phyloP scores from a whole-genome alignment of 2,329 filamentous ascomycete species.

The Sporothrix dimorphospora region DNA sequence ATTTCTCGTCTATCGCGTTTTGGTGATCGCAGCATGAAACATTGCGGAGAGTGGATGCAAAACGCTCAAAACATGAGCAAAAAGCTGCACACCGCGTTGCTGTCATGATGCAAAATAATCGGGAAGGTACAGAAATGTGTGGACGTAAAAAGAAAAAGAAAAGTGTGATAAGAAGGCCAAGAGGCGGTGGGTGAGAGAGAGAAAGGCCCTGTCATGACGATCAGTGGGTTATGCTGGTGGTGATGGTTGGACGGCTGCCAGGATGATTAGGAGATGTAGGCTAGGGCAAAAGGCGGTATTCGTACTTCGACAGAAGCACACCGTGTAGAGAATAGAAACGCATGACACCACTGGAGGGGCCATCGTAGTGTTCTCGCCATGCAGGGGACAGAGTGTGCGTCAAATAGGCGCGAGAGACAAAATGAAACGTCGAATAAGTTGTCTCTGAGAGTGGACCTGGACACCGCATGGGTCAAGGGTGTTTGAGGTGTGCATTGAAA shows the following conservation, averaged over 20 bases:
- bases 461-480: not conserved
- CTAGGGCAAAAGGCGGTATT: conserved; percentile 10
- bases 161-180: not conserved
- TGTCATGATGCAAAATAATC: not conserved
- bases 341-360: not conserved
- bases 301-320: not conserved
- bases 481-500: not conserved
- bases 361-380: not conserved
- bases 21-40: not conserved
- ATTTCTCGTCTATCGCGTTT: not conserved
- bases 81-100: not conserved
- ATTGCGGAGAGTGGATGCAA: not conserved
- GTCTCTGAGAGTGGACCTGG: too few species aligned
- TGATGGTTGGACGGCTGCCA: not conserved
- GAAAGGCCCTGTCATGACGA: not conserved
- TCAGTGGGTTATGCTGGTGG: not conserved
- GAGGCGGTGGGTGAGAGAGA: not conserved
- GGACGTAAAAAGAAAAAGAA: too few species aligned
- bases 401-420: conserved; percentile 13
- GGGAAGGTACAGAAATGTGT: not conserved
- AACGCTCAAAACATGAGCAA: too few species aligned
- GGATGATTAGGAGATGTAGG: not conserved
- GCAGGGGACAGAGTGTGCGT: not conserved
- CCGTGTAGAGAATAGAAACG: not conserved
- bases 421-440: not conserved